phyloP scores from a whole-genome alignment of 1,284 basidiomycete species.

The Ustilago loliicola region DNA sequence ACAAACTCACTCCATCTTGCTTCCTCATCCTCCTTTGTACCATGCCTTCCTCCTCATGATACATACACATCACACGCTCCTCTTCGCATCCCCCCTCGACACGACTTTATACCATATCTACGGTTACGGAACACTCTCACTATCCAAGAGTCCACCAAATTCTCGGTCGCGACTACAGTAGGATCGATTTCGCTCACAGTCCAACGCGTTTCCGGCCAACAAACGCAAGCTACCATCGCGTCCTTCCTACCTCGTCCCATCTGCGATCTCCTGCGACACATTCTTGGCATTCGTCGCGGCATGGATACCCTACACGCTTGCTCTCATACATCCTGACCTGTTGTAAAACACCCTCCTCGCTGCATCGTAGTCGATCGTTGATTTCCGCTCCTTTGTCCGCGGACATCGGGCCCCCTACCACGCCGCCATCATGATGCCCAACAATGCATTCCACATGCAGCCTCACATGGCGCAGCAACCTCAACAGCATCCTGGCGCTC shows the following conservation, averaged over 20 bases:
- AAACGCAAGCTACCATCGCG: constrained; percentile 1
- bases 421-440: constrained; percentile 45
- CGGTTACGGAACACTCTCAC: neutral
- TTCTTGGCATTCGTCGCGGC: constrained; percentile 1
- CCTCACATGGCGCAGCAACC: constrained; percentile 36
- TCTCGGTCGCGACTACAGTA: neutral
- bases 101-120: neutral
- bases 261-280: neutral
- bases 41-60: neutral
- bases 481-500: constrained; percentile 33
- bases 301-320: neutral
- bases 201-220: neutral
- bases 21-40: neutral
- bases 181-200: neutral
- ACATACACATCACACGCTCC: neutral
- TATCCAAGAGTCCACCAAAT: no score
- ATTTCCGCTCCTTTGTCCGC: neutral
- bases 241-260: neutral
- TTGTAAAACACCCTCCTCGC: neutral
- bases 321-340: neutral
- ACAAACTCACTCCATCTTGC: no score
- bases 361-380: neutral
- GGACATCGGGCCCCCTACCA: neutral
- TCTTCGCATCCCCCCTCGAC: neutral
- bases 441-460: constrained; percentile 47